These are phyloP conservation scores for Leishmania arabica DNA, from an alignment of 208 protist genomes.

Conservation along the genomic window DNA sequence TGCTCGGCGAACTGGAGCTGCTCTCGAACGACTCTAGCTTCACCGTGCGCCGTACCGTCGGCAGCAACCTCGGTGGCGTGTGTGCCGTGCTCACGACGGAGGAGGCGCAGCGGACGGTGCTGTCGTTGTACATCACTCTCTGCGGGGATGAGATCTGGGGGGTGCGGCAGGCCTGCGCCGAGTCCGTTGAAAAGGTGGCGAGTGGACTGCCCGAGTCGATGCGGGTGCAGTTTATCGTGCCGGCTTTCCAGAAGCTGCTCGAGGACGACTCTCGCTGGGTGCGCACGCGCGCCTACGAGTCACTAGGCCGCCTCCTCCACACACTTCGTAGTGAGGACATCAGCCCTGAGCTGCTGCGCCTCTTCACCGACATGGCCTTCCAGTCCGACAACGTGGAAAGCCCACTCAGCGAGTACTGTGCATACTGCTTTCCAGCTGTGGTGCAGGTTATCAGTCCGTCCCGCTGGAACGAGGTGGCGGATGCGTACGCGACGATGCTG, in stretches of 20 bases:
- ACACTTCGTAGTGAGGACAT: slow-evolving; percentile 88
- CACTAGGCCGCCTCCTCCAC: slow-evolving; percentile 91
- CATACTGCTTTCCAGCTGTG: slow-evolving; percentile 95
- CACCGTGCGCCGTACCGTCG: slow-evolving; percentile 89
- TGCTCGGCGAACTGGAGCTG: slow-evolving; percentile 83
- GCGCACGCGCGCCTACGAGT: slow-evolving; percentile 88
- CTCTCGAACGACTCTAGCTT: slow-evolving; percentile 91
- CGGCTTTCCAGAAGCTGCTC: slow-evolving; percentile 66
- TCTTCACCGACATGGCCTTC: slow-evolving; percentile 94
- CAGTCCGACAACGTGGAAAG: slow-evolving; percentile 86
- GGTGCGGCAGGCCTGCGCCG: slow-evolving; percentile 95
- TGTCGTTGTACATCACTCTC: slow-evolving; percentile 88
- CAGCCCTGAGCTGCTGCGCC: slow-evolving; percentile 76
- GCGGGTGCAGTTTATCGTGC: slow-evolving; percentile 64
- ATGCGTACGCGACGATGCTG: slow-evolving; percentile 93
- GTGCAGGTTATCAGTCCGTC: slow-evolving; percentile 82
- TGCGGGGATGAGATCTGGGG: slow-evolving; percentile 96
- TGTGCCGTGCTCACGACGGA: slow-evolving; percentile 58
- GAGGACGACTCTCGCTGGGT: slow-evolving; percentile 95
- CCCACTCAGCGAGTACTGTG: slow-evolving; percentile 92
- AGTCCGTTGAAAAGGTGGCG: slow-evolving; percentile 79
- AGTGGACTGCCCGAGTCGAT: slow-evolving; percentile 60
- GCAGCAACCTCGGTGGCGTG: slow-evolving; percentile 78
- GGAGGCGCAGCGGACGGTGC: slow-evolving; percentile 59
- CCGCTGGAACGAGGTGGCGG: slow-evolving; percentile 89